phyloP scores from a whole-genome alignment of 2,329 filamentous ascomycete species.

The Diaporthe sp. region DNA sequence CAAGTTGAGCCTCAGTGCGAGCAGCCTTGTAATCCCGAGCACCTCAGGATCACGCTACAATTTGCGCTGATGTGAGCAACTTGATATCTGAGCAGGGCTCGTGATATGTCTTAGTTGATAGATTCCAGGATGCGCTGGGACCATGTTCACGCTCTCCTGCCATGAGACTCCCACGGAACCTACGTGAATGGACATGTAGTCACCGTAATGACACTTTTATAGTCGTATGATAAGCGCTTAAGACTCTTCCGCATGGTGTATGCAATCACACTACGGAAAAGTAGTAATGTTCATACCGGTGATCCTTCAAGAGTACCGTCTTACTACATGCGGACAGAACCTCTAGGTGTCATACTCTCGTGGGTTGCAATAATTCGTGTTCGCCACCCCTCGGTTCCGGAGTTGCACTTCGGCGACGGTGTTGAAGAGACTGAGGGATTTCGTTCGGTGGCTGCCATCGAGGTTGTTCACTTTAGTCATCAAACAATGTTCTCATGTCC shows the following conservation, averaged over 20 bases:
- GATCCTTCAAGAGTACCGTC: neutral
- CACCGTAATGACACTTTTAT: neutral
- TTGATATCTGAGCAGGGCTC: neutral
- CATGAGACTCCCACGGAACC: no score
- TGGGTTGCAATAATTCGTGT: neutral
- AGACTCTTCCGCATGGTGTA: neutral
- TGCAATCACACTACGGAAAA: neutral
- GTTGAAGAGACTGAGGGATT: no score
- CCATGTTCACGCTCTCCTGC: neutral
- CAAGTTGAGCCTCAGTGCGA: neutral
- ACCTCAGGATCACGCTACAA: neutral
- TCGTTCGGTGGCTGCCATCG: neutral
- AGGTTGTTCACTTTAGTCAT: neutral
- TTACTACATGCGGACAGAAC: neutral
- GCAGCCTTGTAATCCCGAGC: neutral
- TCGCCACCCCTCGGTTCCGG: no score
- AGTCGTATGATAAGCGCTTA: neutral
- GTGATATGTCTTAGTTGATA: neutral
- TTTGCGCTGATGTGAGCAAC: neutral
- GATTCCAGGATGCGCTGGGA: no score
- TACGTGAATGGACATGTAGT: neutral
- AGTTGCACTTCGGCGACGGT: no score
- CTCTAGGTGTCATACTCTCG: neutral
- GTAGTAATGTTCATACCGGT: no score
- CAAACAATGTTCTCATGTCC: no score